A percentile compares a stretch with the other conserved stretches of the same genome.
phyloP scores from a whole-genome alignment of 257 asterid genomes.

The Plantago ovata region DNA sequence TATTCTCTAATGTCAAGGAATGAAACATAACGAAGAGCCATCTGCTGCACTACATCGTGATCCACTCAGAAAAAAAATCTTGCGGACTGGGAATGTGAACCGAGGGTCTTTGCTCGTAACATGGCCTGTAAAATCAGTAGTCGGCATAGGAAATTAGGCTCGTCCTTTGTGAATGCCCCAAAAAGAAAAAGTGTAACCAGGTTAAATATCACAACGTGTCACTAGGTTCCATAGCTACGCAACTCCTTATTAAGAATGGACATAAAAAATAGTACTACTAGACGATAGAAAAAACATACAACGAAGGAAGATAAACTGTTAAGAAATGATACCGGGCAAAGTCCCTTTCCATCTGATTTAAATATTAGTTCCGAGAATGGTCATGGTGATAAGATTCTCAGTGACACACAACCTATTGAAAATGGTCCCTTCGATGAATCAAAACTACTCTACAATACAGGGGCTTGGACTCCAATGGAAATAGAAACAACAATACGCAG shows the following conservation, averaged over 20 bases:
- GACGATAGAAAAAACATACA: not conserved
- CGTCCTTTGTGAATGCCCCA: slow-evolving; percentile 92
- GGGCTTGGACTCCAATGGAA: slow-evolving; percentile 85
- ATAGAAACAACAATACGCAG: slow-evolving; percentile 72
- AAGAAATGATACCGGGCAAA: slow-evolving; percentile 33
- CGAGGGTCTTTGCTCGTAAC: slow-evolving; percentile 84
- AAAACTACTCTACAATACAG: slow-evolving; percentile 31
- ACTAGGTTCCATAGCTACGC: not conserved
- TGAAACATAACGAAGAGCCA: too few relatives aligned
- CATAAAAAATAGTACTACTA: not conserved
- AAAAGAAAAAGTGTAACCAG: slow-evolving; percentile 45
- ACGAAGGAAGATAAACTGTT: too few relatives aligned
- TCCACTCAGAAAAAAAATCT: slow-evolving; percentile 69
- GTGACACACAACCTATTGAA: slow-evolving; percentile 19
- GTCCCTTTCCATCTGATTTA: slow-evolving; percentile 31
- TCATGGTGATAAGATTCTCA: slow-evolving; percentile 26
- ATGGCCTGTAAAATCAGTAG: slow-evolving; percentile 49
- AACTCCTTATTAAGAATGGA: not conserved
- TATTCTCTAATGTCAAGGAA: too few relatives aligned
- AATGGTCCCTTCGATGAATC: slow-evolving; percentile 23
- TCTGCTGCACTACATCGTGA: slow-evolving; percentile 73
- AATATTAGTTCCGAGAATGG: slow-evolving; percentile 20
- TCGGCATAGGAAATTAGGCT: slow-evolving; percentile 20
- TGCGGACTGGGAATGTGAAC: slow-evolving; percentile 85
- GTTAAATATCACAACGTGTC: slow-evolving; percentile 11